A percentile compares a stretch with the other conserved stretches of the same genome.
Conservation (phyloP, 495 filamentous ascomycete genomes). For the Mytilinidion resinicola region DNA sequence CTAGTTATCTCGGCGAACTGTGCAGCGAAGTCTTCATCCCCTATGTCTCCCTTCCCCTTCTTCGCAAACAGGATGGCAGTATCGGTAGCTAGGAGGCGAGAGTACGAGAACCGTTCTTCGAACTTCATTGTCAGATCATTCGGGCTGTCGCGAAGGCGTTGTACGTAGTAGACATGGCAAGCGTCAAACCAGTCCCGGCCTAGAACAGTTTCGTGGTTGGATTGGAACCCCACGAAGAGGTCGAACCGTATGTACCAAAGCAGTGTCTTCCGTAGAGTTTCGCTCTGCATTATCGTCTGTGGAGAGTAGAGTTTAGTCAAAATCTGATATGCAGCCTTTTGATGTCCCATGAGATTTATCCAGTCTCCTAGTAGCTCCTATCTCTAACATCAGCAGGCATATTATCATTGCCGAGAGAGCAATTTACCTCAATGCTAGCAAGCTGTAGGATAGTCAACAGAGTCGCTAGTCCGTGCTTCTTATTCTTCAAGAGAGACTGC, state of each 20-base stretch:
- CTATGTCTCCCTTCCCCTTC: conserved; percentile 55
- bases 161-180: conserved; percentile 55
- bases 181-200: conserved; percentile 74
- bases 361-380: conserved; percentile 95
- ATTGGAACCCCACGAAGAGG: conserved; percentile 73
- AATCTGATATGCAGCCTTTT: conserved; percentile 80
- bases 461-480: conserved; percentile 65
- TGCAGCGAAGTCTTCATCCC: conserved; percentile 55
- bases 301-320: conserved; percentile 73
- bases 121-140: conserved; percentile 58
- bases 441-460: conserved; percentile 86
- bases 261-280: conserved; percentile 63
- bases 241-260: conserved; percentile 90
- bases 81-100: conserved; percentile 71
- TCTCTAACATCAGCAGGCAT: background rate
- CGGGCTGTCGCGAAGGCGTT: conserved; percentile 54
- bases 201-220: conserved; percentile 67
- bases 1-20: conserved; percentile 54
- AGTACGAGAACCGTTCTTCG: conserved; percentile 55
- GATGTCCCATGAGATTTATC: conserved; percentile 85
- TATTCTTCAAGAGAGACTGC: conserved; percentile 59
- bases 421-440: conserved; percentile 80
- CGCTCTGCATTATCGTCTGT: conserved; percentile 62
- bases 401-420: background rate
- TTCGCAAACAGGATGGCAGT: conserved; percentile 74